Percentiles rank a stretch among this genome's conserved stretches.
Evolutionary conservation across 2,329 filamentous ascomycete species (phyloP).

Genomic region (Beauveria varroae): DNA sequence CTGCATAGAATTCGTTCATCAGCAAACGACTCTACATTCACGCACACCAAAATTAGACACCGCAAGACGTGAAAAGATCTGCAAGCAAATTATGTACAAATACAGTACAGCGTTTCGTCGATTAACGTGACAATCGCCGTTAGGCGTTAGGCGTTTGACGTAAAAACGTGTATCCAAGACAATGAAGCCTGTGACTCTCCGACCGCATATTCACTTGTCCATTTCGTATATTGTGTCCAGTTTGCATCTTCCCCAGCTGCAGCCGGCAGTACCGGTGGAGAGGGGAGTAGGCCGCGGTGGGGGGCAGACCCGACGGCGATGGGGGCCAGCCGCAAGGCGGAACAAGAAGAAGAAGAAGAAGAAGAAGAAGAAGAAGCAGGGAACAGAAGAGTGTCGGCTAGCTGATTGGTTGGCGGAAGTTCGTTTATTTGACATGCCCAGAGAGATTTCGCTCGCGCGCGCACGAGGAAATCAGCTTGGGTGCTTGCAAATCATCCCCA

Average conservation of each 20-base stretch:
- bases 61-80: not conserved
- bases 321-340: not conserved
- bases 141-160: too few relatives aligned
- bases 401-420: not conserved
- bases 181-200: not conserved
- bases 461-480: too few relatives aligned
- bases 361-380: not conserved
- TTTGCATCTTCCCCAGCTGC: constrained; percentile 3
- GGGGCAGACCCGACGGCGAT: not conserved
- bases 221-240: not conserved
- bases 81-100: not conserved
- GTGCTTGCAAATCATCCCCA: too few relatives aligned
- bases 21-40: not conserved
- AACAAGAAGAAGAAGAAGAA: not conserved
- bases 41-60: not conserved
- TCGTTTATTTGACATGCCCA: not conserved
- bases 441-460: too few relatives aligned
- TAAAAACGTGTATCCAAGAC: not conserved
- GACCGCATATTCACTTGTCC: not conserved
- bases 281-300: not conserved
- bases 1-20: not conserved
- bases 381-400: too few relatives aligned
- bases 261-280: not conserved
- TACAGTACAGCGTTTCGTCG: not conserved
- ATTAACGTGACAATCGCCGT: not conserved